phyloP scores from a whole-genome alignment of 1,284 basidiomycete species.

The Porogramme epimiltina region DNA sequence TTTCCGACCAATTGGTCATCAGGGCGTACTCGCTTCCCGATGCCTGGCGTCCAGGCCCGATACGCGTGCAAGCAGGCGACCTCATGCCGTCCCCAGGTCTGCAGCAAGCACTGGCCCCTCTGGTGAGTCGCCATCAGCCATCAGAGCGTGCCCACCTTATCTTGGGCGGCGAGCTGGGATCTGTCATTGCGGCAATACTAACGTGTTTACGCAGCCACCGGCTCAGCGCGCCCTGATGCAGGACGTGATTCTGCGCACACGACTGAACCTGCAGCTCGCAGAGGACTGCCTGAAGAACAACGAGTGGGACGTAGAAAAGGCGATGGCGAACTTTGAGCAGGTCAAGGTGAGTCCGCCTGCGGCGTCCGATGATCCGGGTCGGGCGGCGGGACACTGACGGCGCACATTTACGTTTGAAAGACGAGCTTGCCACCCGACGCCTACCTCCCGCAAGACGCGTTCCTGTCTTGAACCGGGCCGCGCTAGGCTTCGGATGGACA shows the following conservation, averaged over 20 bases:
- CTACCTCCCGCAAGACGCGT: conserved; percentile 46
- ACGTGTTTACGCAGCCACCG: conserved; percentile 52
- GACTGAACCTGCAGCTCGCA: conserved; percentile 75
- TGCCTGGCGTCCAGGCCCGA: conserved; percentile 75
- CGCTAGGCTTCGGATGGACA: conserved; percentile 15
- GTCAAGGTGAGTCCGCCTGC: conserved; percentile 60
- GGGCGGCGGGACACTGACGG: conserved; percentile 23
- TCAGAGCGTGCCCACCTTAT: conserved; percentile 3
- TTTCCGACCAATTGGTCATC: conserved; percentile 88
- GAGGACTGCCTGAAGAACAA: conserved; percentile 84
- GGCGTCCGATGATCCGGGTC: conserved; percentile 8
- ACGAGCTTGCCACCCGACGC: conserved; percentile 32
- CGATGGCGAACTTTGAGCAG: conserved; percentile 80
- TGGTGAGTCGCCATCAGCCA: conserved; percentile 50
- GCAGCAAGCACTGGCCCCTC: conserved; percentile 49
- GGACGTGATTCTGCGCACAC: conserved; percentile 69
- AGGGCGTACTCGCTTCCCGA: conserved; percentile 82
- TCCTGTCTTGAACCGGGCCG: conserved; percentile 30
- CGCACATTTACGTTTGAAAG: conserved; percentile 17
- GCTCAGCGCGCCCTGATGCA: conserved; percentile 67
- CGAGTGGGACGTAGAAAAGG: conserved; percentile 77
- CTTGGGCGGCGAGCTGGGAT: conserved; percentile 7
- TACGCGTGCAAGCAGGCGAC: conserved; percentile 60
- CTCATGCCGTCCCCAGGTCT: conserved; percentile 37
- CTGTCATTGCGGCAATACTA: conserved; percentile 15